Evolutionary conservation across 495 filamentous ascomycete genomes (phyloP).

Genomic region (Hyaloscypha bicolor): DNA sequence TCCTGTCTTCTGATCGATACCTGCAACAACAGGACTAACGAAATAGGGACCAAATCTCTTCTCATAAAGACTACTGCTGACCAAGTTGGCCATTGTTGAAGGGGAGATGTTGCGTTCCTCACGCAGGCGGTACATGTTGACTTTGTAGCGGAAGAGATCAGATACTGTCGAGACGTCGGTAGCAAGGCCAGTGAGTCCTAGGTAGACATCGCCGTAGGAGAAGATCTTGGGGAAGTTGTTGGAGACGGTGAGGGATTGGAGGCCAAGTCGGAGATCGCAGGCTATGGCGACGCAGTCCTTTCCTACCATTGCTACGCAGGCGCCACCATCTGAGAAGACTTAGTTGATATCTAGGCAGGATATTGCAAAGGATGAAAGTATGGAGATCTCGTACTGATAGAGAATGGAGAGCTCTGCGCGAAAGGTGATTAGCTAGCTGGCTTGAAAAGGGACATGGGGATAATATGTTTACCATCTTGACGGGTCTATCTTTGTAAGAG

Average conservation of each 20-base stretch:
- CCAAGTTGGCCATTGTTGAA: constrained; percentile 93
- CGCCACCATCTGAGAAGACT: constrained; percentile 75
- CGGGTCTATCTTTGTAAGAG: not conserved
- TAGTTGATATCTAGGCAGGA: constrained; percentile 26
- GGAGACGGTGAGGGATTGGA: constrained; percentile 94
- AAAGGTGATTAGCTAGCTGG: constrained; percentile 21
- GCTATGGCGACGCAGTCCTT: constrained; percentile 99
- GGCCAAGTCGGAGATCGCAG: constrained; percentile 95
- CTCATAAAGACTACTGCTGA: constrained; percentile 89
- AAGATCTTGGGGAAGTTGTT: constrained; percentile 99
- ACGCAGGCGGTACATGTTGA: constrained; percentile 98
- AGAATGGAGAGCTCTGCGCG: constrained; percentile 66
- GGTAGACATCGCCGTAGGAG: constrained; percentile 92
- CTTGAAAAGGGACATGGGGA: constrained; percentile 7
- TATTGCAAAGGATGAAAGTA: constrained; percentile 5
- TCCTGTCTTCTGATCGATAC: constrained; percentile 87
- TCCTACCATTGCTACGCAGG: constrained; percentile 97
- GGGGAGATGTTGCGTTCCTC: constrained; percentile 96
- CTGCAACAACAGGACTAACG: constrained; percentile 90
- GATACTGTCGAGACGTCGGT: constrained; percentile 94
- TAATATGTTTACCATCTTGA: constrained; percentile 30
- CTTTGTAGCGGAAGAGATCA: constrained; percentile 98
- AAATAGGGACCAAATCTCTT: constrained; percentile 95
- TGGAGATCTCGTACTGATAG: constrained; percentile 69
- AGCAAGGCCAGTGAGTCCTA: constrained; percentile 95